Evolutionary conservation across 140 eudicot species (phyloP), one percentile per base, ranked within the genome.

Genomic region (Erigeron philadelphicus): DNA sequence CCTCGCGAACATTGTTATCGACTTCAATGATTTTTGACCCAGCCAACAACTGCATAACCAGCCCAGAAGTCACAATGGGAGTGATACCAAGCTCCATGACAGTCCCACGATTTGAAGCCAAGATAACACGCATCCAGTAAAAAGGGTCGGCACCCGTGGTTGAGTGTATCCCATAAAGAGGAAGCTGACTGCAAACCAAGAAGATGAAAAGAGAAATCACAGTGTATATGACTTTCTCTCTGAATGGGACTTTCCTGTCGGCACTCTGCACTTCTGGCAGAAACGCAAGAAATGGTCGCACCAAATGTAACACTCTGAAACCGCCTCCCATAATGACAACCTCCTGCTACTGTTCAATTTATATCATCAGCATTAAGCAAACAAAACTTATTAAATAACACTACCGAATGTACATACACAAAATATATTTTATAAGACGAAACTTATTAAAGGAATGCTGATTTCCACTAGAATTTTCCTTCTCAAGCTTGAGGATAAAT

Each of bases 41-140:
- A 43, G 78, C 78, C 42, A 73, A 73, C 2, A 73, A 65, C 78
- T 73, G 78, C 78, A 73, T 73, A 53, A 73, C 78, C 56, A 73
- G 54, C 23, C 78, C 78, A 64, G 78, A 73, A 73, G 78, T 73
- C 38, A 73, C 78, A 64, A 73, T 73, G 0, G 78, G 78, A 17
- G 78, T 73, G 9, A 73, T 73, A 73, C 78, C 78, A 64, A 73
- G 78, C 43, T 73, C 78, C 78, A 73, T 73, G 45, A 73, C 78
- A 6, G 78, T 73, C 40, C 78, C 78, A 52, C 78, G 78, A 15
- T 73, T 73, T 3, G 78, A 73, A 9, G 78, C 78, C 9, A 73
- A 55, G 16, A 73, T 73, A 53, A 73, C 78, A 64, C 78, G 78
- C 78, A 73, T 73, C 78, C 78, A 73, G 66, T 73, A 73, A 17